Evolutionary conservation across 1,284 basidiomycete species (phyloP).

Genomic region (Puccinia coronata): DNA sequence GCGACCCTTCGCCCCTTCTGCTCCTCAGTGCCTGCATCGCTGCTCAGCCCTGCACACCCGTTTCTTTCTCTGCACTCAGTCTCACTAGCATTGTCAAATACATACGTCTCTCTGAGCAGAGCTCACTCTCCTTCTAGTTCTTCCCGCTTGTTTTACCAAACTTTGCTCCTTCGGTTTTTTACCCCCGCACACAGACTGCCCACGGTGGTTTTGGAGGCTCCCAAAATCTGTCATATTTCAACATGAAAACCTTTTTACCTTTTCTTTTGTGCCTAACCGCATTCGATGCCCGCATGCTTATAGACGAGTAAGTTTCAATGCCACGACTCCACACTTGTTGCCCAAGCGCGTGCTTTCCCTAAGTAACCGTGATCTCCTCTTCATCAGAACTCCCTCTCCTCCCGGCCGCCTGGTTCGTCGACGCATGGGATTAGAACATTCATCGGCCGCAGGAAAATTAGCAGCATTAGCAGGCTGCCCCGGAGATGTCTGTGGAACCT

Average conservation of each 20-base stretch:
- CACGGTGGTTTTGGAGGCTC: neutral
- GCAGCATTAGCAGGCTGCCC: constrained; percentile 8
- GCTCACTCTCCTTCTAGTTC: too few relatives aligned
- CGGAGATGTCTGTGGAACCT: constrained; percentile 24
- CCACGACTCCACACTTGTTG: neutral
- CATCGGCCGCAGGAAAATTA: neutral
- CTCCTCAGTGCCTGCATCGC: too few relatives aligned
- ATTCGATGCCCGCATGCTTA: neutral
- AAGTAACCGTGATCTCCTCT: neutral
- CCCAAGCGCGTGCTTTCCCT: neutral
- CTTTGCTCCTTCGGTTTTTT: too few relatives aligned
- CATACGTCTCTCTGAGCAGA: too few relatives aligned
- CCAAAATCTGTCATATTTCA: neutral
- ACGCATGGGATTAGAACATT: constrained; percentile 9
- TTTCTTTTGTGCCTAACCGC: neutral
- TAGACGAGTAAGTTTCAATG: neutral
- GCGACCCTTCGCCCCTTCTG: too few relatives aligned
- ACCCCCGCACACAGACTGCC: neutral
- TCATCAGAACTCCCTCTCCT: neutral
- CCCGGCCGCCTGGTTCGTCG: constrained; percentile 19
- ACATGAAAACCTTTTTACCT: neutral
- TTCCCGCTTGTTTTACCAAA: too few relatives aligned
- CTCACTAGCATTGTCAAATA: too few relatives aligned
- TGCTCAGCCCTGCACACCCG: too few relatives aligned
- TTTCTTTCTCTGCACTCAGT: too few relatives aligned